Evolutionary conservation across 2,329 filamentous ascomycete species (phyloP).

Genomic region (Ophiostoma sp.): DNA sequence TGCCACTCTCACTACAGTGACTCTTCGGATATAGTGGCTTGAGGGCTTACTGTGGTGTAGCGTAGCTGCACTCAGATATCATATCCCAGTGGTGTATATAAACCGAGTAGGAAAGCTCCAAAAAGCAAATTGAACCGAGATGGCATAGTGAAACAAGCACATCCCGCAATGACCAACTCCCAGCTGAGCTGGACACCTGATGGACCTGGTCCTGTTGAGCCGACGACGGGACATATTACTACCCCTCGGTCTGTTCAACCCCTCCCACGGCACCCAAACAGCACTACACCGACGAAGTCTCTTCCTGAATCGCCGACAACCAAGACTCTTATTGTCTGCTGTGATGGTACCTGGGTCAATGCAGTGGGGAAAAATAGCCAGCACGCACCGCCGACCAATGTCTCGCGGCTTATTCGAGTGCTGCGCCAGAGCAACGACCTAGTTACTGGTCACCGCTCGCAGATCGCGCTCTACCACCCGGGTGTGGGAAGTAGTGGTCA

Average conservation of each 20-base stretch:
- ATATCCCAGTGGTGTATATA: neutral
- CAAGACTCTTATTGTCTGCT: slow-evolving; percentile 34
- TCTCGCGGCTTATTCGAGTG: slow-evolving; percentile 24
- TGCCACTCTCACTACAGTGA: neutral
- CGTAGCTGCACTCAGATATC: neutral
- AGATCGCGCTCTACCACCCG: slow-evolving; percentile 34
- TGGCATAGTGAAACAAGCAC: neutral
- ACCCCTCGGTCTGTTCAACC: neutral
- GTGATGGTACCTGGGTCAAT: slow-evolving; percentile 36
- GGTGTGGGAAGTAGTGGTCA: slow-evolving; percentile 34
- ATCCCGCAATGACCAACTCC: neutral
- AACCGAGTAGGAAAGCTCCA: neutral
- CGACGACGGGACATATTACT: neutral
- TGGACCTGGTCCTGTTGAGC: neutral
- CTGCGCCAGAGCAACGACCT: slow-evolving; percentile 26
- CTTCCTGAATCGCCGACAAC: too few species aligned
- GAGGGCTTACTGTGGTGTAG: neutral
- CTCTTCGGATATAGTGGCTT: neutral
- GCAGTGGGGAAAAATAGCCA: slow-evolving; percentile 30
- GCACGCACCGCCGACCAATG: slow-evolving; percentile 22
- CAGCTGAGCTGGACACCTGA: neutral
- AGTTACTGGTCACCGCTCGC: slow-evolving; percentile 24
- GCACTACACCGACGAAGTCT: neutral
- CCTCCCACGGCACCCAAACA: neutral
- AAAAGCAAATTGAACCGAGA: neutral